Evolutionary conservation across 2,329 filamentous ascomycete species (phyloP), one percentile per base, ranked within the genome.

Genomic region (Stenocarpella maydis): DNA sequence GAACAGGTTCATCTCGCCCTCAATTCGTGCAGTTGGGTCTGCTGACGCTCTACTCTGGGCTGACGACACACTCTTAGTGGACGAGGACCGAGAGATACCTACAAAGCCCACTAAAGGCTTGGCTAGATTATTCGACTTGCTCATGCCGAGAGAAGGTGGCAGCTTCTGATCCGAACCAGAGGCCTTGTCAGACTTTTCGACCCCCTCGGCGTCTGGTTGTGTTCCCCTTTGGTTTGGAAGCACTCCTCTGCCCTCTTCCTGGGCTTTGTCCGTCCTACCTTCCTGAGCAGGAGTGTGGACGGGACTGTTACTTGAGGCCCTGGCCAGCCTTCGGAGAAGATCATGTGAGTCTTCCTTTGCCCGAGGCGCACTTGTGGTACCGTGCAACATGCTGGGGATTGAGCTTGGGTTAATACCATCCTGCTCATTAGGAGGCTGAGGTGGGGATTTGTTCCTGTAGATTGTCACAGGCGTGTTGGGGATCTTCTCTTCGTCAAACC

Each of bases 21-120:
- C 83, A 63, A 89, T 88, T 53, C 87, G 85, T 72, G 86, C 86
- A 1, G 82, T 85, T 5, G 87, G 86, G 71, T 89, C 87, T 17
- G 78, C 74, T 31, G 67, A 71, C 19, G 39, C 55, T 37, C 53
- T 41, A 49, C 70, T 71, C 17, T 69, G 26, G 10, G 65, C 63
- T 26, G 70, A 71, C n/a, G 55, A 63, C 28, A 67, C 26, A 60
- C 67, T 69, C 39, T 69, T 69, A 49, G 64, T 66, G 45, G 70
- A 71, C 17, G 63, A 19, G 34, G 70, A 64, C 37, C 70, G 70
- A 52, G 70, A 64, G 26, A 71, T 53, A 39, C 82, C 82, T 7
- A 78, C 76, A 74, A 87, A 87, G 58, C 81, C 84, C 43, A 87
- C 84, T 3, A 80, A 82, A 24, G 80, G 82, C 67, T 78, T 81